Percentiles rank a stretch among this genome's conserved stretches.
These are phyloP conservation scores for Beta macrorhiza DNA, from an alignment of 179 eudicot species.

Conservation along the genomic window DNA sequence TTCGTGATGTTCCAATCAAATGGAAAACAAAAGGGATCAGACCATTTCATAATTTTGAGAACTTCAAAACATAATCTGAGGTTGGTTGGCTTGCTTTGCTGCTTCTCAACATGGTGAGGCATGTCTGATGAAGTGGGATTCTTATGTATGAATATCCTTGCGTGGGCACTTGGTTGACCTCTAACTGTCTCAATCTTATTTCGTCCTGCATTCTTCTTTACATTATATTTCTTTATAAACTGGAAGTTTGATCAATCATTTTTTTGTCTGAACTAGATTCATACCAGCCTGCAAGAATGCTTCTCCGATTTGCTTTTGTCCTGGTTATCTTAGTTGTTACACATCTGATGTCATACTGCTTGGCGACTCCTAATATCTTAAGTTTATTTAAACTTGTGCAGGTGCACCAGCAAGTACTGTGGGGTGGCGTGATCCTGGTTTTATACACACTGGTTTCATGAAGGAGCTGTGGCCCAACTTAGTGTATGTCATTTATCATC, in stretches of 20 bases:
- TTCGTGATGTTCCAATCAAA: background rate
- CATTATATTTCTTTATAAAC: background rate
- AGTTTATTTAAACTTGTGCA: slow-evolving; percentile 22
- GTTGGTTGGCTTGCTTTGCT: background rate
- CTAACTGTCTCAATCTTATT: background rate
- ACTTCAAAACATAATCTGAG: background rate
- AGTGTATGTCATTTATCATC: slow-evolving; percentile 41
- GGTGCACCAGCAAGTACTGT: slow-evolving; percentile 92
- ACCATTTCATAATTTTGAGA: background rate
- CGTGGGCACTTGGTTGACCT: background rate
- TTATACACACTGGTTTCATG: slow-evolving; percentile 70
- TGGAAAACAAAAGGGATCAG: background rate
- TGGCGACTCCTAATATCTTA: background rate
- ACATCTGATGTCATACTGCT: background rate
- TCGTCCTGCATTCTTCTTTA: background rate
- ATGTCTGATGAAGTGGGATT: background rate
- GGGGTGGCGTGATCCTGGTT: slow-evolving; percentile 97
- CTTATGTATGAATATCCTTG: background rate
- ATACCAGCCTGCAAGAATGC: background rate
- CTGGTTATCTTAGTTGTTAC: background rate
- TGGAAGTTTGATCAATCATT: background rate
- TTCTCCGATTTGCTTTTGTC: background rate
- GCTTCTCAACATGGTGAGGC: background rate
- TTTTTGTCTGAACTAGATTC: background rate
- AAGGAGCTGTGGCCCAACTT: slow-evolving; percentile 82